phyloP scores from a whole-genome alignment of 164 flowering plant genomes.

The Berberis vulgaris region DNA sequence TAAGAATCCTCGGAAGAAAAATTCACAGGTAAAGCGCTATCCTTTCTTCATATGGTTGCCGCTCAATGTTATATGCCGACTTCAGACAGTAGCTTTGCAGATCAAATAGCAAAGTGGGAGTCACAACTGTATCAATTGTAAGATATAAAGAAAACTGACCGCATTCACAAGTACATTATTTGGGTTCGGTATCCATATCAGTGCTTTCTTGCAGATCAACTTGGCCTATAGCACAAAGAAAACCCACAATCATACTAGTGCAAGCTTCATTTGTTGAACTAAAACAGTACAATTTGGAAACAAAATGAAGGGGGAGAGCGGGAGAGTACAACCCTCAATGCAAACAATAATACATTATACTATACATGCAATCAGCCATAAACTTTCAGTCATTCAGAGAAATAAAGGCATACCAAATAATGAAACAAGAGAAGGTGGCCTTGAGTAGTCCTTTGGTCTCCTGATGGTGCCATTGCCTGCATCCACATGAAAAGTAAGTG shows the following conservation, averaged over 20 bases:
- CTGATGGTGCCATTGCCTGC: slow-evolving; percentile 27
- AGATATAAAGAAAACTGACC: not conserved
- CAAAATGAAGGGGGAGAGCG: too few species aligned
- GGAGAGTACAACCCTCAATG: too few species aligned
- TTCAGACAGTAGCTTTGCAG: not conserved
- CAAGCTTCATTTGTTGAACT: too few species aligned
- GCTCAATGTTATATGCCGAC: slow-evolving; percentile 2
- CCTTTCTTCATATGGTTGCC: not conserved
- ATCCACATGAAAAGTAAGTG: too few species aligned
- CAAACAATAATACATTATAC: too few species aligned
- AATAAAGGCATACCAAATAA: slow-evolving; percentile 48
- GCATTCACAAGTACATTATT: slow-evolving; percentile 2
- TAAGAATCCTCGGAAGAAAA: too few species aligned
- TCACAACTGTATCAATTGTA: not conserved
- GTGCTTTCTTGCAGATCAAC: slow-evolving; percentile 38
- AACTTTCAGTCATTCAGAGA: not conserved
- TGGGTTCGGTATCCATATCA: slow-evolving; percentile 23
- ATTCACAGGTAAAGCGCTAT: too few species aligned
- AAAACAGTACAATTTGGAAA: too few species aligned
- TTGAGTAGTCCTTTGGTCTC: slow-evolving; percentile 39
- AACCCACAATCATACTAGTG: not conserved
- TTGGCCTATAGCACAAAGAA: slow-evolving; percentile 29
- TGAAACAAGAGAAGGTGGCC: slow-evolving; percentile 53
- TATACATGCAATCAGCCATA: too few species aligned
- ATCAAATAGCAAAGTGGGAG: not conserved